Conservation (phyloP, 2,329 filamentous ascomycete genomes). For the Sporothrix variecibatus region DNA sequence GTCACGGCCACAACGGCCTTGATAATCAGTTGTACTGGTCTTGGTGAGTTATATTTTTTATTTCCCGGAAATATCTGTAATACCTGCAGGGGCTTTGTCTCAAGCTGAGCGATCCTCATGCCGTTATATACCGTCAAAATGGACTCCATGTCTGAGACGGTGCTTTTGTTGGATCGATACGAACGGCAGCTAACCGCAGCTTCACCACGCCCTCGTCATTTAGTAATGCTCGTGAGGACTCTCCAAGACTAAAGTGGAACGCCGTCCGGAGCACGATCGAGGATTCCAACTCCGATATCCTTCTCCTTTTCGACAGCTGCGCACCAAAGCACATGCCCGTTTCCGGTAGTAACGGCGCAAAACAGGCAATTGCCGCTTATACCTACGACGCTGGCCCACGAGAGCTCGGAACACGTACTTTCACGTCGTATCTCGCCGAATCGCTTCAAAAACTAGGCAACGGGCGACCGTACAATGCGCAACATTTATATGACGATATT, state of each 20-base stretch:
- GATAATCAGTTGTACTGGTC: slow-evolving; percentile 68
- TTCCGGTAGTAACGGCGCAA: slow-evolving; percentile 56
- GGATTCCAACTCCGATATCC: slow-evolving; percentile 63
- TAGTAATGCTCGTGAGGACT: slow-evolving; percentile 59
- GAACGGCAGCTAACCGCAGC: background rate
- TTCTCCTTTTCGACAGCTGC: slow-evolving; percentile 64
- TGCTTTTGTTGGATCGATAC: background rate
- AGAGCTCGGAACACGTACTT: slow-evolving; percentile 54
- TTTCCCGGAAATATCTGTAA: slow-evolving; percentile 10
- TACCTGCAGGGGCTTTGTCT: background rate
- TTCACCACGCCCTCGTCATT: slow-evolving; percentile 16
- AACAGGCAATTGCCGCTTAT: slow-evolving; percentile 65
- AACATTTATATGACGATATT: slow-evolving; percentile 60
- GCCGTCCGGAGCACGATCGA: slow-evolving; percentile 64
- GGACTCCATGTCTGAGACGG: no score
- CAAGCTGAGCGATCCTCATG: background rate
- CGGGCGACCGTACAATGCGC: slow-evolving; percentile 57
- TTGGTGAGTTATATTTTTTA: slow-evolving; percentile 53
- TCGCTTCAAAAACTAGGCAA: slow-evolving; percentile 55
- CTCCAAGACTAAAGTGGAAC: slow-evolving; percentile 64
- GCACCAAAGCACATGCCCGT: slow-evolving; percentile 54
- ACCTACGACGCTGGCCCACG: slow-evolving; percentile 52
- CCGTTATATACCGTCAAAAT: background rate
- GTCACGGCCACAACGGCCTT: slow-evolving; percentile 58
- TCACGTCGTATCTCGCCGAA: slow-evolving; percentile 59